Evolutionary conservation across 2,329 filamentous ascomycete genomes (phyloP).

Genomic region (Xylariaceae sp.): DNA sequence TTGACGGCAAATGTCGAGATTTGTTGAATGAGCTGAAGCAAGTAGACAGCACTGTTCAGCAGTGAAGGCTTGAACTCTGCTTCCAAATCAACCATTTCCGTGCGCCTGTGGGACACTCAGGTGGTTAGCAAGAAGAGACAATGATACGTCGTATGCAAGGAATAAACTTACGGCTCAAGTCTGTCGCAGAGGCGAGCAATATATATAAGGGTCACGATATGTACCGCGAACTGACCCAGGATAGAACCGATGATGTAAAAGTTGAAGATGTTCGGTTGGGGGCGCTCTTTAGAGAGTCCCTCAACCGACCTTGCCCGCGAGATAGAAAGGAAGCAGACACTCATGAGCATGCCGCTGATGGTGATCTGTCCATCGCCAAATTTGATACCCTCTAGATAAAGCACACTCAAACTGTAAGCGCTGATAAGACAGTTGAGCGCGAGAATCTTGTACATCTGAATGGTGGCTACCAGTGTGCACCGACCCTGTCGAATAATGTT

Average conservation of each 20-base stretch:
- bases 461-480: conserved; percentile 95
- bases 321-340: conserved; percentile 96
- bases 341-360: conserved; percentile 99
- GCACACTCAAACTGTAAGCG: conserved; percentile 91
- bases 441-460: conserved; percentile 99
- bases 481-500: conserved; percentile 98
- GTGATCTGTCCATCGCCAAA: conserved; percentile 98
- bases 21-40: conserved; percentile 96
- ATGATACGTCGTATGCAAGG: neutral
- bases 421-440: conserved; percentile 97
- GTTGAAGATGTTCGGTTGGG: conserved; percentile 99
- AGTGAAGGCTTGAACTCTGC: conserved; percentile 91
- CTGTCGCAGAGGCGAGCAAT: conserved; percentile 83
- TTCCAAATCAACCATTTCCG: conserved; percentile 75
- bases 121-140: neutral
- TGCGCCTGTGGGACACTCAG: conserved; percentile 36
- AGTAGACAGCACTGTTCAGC: conserved; percentile 94
- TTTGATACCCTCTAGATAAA: conserved; percentile 98
- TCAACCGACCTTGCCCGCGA: conserved; percentile 97
- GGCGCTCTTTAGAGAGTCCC: conserved; percentile 90
- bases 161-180: conserved; percentile 71
- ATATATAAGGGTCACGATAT: conserved; percentile 92
- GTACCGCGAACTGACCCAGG: conserved; percentile 92
- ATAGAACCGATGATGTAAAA: conserved; percentile 98
- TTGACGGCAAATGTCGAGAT: conserved; percentile 99